Evolutionary conservation across 2,329 filamentous ascomycete species (phyloP), one percentile per base, ranked within the genome.

Genomic region (Zarea fungicola): DNA sequence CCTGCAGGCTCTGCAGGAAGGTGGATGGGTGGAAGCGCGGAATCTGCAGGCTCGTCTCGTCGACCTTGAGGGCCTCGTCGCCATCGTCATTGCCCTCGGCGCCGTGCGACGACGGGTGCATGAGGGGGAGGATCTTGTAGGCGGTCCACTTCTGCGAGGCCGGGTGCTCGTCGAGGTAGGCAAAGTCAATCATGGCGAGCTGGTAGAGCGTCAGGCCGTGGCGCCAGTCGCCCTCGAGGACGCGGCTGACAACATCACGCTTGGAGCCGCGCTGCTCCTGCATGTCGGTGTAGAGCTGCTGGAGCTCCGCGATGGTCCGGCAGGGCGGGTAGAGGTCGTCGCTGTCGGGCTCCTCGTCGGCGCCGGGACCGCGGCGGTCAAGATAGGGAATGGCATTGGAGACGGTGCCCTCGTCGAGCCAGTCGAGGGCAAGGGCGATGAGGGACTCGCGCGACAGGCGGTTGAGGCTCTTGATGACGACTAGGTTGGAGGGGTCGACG

Each of bases 21-120:
- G 85, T 87, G 5, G 86, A 81, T 1, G 88, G 85, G 59, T 95
- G 87, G 59, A 93, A 88, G 14, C 85, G 82, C 10, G 89, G 88
- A 42, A 84, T 69, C 4, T 64, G 60, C 26, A 82, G 64, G 6
- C 73, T 71, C 54, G 69, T 63, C 41, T 67, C 65, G 58, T 81
- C 73, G 13, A 71, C 58, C 51, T 66, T 64, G 34, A 70, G 63
- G 9, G 64, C 55, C 28, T 67, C 66, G 11, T 72, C 69, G 42
- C 71, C 68, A 26, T 55, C 60, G 47, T 65, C 61, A 46, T 63
- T 54, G 25, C n/a, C n/a, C n/a, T n/a, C n/a, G n/a, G n/a, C n/a
- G n/a, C n/a, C n/a, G n/a, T n/a, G n/a, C n/a, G n/a, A n/a, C n/a
- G 56, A 48, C 2, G 71, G 67, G 5, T 63, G 65, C 53, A 68